These are phyloP conservation scores for Xylariaceae sp. DNA, from an alignment of 2,329 filamentous ascomycete genomes.

Conservation along the genomic window DNA sequence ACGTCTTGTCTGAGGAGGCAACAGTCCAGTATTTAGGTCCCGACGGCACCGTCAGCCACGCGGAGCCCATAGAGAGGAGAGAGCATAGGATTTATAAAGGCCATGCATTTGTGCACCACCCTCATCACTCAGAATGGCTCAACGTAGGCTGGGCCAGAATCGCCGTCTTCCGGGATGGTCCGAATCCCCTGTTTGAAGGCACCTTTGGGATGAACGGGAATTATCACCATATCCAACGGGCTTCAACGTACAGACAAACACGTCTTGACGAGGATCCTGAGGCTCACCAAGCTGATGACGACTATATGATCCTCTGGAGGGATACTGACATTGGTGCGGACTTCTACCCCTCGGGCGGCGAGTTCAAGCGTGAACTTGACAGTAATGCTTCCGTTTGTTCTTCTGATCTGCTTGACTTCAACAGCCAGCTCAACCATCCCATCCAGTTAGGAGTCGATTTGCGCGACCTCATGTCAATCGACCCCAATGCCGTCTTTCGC, in stretches of 20 bases:
- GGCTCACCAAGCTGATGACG: constrained; percentile 50
- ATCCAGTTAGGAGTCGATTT: constrained; percentile 52
- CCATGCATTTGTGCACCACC: constrained; percentile 62
- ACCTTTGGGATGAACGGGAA: constrained; percentile 76
- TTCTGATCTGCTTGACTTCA: constrained; percentile 75
- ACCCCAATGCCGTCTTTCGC: constrained; percentile 64
- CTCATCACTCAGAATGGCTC: constrained; percentile 61
- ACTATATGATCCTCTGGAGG: constrained; percentile 86
- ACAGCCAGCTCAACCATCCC: constrained; percentile 65
- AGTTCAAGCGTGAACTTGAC: constrained; percentile 55
- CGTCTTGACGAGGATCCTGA: constrained; percentile 67
- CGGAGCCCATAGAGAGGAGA: constrained; percentile 65
- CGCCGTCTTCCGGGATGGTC: constrained; percentile 69
- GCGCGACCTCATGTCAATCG: constrained; percentile 54
- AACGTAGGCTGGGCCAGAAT: constrained; percentile 84
- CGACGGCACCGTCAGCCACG: constrained; percentile 62
- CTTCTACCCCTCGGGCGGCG: constrained; percentile 43
- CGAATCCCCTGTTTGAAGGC: constrained; percentile 78
- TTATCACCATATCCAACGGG: constrained; percentile 80
- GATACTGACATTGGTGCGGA: constrained; percentile 70
- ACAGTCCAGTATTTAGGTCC: constrained; percentile 64
- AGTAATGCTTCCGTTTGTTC: constrained; percentile 51
- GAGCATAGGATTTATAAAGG: constrained; percentile 84
- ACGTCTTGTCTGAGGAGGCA: constrained; percentile 74
- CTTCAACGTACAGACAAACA: constrained; percentile 66